Percentiles rank a stretch among this genome's conserved stretches.
phyloP scores from a whole-genome alignment of 257 asterid genomes.

The Ophiorrhiza pumila region DNA sequence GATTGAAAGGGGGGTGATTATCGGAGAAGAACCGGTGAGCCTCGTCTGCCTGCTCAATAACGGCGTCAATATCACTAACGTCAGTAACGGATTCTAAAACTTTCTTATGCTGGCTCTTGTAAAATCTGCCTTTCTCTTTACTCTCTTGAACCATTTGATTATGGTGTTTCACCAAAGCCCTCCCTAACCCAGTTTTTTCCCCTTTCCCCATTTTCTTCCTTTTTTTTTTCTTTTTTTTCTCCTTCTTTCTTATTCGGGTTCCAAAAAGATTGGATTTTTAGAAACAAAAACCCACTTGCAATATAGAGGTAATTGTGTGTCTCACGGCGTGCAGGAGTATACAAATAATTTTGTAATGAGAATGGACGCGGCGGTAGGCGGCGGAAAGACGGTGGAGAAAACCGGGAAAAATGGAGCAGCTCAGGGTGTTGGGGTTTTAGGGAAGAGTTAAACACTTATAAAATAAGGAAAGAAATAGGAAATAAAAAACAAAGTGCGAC shows the following conservation, averaged over 20 bases:
- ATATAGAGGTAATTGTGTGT: background rate
- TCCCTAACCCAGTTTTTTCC: conserved; percentile 68
- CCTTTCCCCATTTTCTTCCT: conserved; percentile 54
- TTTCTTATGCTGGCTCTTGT: conserved; percentile 68
- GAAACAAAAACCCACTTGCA: background rate
- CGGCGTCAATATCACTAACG: conserved; percentile 81
- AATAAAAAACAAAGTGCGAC: no score
- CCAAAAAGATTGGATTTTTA: background rate
- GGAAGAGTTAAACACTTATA: no score
- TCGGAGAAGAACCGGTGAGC: conserved; percentile 68
- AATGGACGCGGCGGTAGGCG: background rate
- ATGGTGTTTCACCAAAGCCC: conserved; percentile 93
- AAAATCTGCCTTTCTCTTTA: conserved; percentile 66
- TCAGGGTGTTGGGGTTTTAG: no score
- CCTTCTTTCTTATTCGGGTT: background rate
- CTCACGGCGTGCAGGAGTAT: background rate
- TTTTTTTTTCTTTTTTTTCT: background rate
- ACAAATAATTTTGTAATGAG: no score
- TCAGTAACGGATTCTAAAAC: conserved; percentile 93
- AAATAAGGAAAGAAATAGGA: no score
- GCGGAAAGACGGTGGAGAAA: no score
- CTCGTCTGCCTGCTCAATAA: conserved; percentile 82
- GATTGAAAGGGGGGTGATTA: conserved; percentile 49
- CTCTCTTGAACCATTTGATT: conserved; percentile 73
- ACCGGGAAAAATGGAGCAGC: no score